A percentile compares a stretch with the other conserved stretches of the same genome.
Evolutionary conservation across 2,329 filamentous ascomycete species (phyloP).

Genomic region (Fusarium chuoi): DNA sequence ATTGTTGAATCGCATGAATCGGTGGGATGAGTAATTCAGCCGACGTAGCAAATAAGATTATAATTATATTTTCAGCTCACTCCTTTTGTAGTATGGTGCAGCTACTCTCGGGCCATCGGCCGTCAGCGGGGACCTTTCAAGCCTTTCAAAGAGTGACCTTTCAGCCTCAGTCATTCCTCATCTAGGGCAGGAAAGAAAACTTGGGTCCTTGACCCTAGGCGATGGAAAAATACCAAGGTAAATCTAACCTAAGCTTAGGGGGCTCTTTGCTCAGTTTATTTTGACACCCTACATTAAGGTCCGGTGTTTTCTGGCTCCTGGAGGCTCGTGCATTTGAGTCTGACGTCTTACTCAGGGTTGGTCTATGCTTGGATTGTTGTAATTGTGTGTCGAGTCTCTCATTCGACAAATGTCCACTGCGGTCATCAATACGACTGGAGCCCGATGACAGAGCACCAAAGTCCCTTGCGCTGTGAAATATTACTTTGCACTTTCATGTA

Average conservation of each 20-base stretch:
- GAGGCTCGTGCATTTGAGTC: not conserved
- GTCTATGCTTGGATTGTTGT: not conserved
- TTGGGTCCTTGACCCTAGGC: too few species aligned
- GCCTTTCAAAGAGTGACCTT: accelerated
- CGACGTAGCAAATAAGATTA: accelerated
- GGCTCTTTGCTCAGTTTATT: too few species aligned
- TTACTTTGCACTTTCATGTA: accelerated
- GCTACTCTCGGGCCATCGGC: not conserved
- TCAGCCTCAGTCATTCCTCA: too few species aligned
- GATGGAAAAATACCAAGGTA: too few species aligned
- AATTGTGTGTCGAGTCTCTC: not conserved
- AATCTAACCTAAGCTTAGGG: too few species aligned
- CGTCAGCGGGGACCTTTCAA: not conserved
- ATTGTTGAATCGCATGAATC: too few species aligned
- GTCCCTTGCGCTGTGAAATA: too few species aligned
- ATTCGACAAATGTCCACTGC: not conserved
- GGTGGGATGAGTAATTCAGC: too few species aligned
- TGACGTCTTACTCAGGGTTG: not conserved
- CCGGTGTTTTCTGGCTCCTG: too few species aligned
- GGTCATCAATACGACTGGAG: not conserved
- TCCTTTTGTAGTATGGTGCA: too few species aligned
- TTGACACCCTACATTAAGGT: too few species aligned
- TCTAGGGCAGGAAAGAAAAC: too few species aligned
- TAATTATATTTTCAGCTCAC: not conserved
- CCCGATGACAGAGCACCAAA: not conserved